Evolutionary conservation across 139 green algal genomes (phyloP).

Genomic region (Edaphochlamys debaryana): DNA sequence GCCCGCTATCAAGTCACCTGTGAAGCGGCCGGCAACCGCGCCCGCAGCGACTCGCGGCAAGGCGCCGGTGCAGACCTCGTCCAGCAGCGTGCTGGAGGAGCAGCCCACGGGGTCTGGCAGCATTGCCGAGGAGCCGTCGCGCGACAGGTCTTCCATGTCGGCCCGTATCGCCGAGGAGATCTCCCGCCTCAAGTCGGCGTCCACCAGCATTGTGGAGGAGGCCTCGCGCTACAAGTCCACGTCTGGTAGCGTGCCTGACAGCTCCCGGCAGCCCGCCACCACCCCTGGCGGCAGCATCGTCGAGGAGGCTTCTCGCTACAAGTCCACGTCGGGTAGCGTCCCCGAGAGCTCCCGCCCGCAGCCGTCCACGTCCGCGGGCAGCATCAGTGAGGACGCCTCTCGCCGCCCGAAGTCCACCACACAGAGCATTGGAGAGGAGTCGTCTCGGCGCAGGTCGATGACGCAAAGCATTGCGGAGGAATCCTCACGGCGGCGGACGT

Average conservation of each 20-base stretch:
- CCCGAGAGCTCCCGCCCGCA: not conserved
- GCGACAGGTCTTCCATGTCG: too few relatives aligned
- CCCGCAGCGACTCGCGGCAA: not conserved
- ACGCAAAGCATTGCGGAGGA: not conserved
- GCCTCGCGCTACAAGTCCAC: not conserved
- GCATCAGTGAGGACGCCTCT: not conserved
- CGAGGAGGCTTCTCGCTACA: not conserved
- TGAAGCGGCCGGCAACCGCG: not conserved
- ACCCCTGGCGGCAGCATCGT: not conserved
- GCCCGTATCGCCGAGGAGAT: too few relatives aligned
- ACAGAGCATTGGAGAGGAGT: not conserved
- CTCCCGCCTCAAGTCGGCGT: not conserved
- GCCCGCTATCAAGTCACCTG: not conserved
- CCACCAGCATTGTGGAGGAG: slow-evolving; percentile 6
- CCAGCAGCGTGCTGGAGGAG: not conserved
- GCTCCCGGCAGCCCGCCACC: not conserved
- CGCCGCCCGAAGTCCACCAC: too few relatives aligned
- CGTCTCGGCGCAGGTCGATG: too few relatives aligned
- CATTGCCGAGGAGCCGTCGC: too few relatives aligned
- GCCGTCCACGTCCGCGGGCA: not conserved
- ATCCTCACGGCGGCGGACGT: not conserved
- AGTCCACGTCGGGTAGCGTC: too few relatives aligned
- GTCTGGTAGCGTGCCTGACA: not conserved
- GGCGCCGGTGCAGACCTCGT: not conserved
- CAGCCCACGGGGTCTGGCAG: not conserved